phyloP scores from a whole-genome alignment of 83 land plant species.

The Thuja plicata region DNA sequence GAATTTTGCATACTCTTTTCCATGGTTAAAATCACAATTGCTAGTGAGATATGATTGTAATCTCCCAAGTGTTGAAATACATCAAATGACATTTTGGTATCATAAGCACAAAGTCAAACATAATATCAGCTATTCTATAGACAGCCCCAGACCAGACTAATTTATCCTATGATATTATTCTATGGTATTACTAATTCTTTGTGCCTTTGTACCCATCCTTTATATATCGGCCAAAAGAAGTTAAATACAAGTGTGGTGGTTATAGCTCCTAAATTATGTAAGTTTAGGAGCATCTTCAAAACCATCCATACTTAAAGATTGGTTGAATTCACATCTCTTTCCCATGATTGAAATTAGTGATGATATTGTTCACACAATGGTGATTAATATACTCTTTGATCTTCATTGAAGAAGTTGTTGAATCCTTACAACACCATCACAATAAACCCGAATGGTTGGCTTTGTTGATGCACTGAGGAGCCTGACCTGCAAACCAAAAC shows the following conservation, averaged over 20 bases:
- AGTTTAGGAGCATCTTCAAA: background rate
- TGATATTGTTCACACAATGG: background rate
- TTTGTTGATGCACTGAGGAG: no score
- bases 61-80: no score
- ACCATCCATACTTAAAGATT: background rate
- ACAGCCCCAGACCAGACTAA: background rate
- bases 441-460: background rate
- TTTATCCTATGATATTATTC: background rate
- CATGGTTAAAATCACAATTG: background rate
- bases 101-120: background rate
- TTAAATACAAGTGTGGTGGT: background rate
- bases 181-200: background rate
- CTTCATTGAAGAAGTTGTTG: background rate
- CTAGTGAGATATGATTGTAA: background rate
- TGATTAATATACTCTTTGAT: background rate
- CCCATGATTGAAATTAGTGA: background rate
- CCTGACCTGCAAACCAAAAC: no score
- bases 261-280: no score
- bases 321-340: background rate
- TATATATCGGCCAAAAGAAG: background rate
- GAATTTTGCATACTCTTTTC: background rate
- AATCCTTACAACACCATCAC: background rate
- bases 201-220: background rate
- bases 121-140: background rate
- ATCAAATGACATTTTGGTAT: background rate